Percentiles rank a stretch among this genome's conserved stretches.
phyloP scores from a whole-genome alignment of 2,329 filamentous ascomycete genomes.

The Cladorrhinum sp. region DNA sequence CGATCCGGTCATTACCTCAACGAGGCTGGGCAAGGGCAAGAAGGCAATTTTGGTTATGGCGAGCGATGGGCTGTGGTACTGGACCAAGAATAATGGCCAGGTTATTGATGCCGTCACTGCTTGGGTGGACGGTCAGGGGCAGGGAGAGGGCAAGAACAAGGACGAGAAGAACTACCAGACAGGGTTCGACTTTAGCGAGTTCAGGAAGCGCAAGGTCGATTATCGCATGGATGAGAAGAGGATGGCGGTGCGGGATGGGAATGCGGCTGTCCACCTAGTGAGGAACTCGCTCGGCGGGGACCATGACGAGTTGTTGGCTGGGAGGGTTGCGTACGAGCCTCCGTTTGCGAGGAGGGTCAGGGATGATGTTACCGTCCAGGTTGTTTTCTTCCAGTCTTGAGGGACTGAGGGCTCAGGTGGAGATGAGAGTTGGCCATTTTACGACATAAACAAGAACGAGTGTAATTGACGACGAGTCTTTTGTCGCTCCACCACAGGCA shows the following conservation, averaged over 20 bases:
- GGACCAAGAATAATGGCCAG: constrained; percentile 50
- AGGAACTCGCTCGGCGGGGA: constrained; percentile 78
- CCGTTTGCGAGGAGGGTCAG: constrained; percentile 63
- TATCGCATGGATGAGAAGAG: constrained; percentile 45
- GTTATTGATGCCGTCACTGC: constrained; percentile 54
- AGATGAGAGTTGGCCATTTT: too few relatives aligned
- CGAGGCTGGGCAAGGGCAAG: constrained; percentile 44
- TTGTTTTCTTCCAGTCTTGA: constrained; percentile 69
- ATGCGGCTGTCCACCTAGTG: constrained; percentile 76
- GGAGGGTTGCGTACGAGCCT: constrained; percentile 66
- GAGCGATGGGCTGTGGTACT: constrained; percentile 65
- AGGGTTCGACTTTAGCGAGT: constrained; percentile 13
- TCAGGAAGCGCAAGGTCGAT: constrained; percentile 11
- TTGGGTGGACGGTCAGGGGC: constrained; percentile 43
- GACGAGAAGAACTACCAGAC: background rate
- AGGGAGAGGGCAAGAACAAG: constrained; percentile 25
- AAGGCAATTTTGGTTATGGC: constrained; percentile 63
- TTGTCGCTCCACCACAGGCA: too few relatives aligned
- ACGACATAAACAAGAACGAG: too few relatives aligned
- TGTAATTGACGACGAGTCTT: too few relatives aligned
- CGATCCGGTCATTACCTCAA: constrained; percentile 61
- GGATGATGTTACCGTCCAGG: constrained; percentile 81
- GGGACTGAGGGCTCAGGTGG: too few relatives aligned
- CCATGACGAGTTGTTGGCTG: constrained; percentile 69
- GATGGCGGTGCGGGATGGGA: constrained; percentile 75